phyloP scores from a whole-genome alignment of 495 filamentous ascomycete species.

The Corynascus novoguineensis region DNA sequence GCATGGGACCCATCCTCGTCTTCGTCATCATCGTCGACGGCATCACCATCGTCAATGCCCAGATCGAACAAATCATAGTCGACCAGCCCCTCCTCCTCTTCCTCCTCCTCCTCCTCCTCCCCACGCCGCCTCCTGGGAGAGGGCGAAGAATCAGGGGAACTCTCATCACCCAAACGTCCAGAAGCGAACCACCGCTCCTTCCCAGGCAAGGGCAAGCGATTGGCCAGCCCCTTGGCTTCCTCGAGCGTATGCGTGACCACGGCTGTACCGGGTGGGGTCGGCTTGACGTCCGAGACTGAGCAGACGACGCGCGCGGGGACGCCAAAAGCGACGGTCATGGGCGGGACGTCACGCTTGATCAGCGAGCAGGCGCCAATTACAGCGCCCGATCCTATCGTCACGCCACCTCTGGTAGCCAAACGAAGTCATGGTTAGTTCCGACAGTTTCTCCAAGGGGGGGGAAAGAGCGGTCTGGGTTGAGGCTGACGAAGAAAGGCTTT shows the following conservation, averaged over 20 bases:
- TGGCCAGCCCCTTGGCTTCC: constrained; percentile 15
- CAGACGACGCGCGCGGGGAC: constrained; percentile 23
- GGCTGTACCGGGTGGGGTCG: background rate
- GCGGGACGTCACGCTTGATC: constrained; percentile 28
- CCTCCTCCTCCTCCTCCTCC: background rate
- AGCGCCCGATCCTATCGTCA: constrained; percentile 32
- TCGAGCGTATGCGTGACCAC: constrained; percentile 10
- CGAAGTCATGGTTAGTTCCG: background rate
- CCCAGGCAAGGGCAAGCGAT: constrained; percentile 2
- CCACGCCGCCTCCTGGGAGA: background rate
- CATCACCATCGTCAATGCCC: background rate
- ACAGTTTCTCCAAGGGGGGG: background rate
- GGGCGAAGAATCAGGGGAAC: background rate
- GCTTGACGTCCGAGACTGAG: constrained; percentile 3
- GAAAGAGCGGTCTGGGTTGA: background rate
- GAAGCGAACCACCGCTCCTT: background rate
- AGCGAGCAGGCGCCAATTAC: constrained; percentile 33
- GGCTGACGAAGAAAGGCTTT: too few relatives aligned
- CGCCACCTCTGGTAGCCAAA: constrained; percentile 25
- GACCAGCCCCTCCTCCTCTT: background rate
- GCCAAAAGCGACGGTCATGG: constrained; percentile 22
- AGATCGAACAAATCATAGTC: background rate
- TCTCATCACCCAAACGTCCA: background rate
- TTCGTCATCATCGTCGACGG: background rate
- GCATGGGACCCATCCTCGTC: too few relatives aligned